Base-by-base conservation (phyloP, 2,329 filamentous ascomycete genomes). In the Cladosporium austrohemisphaericum region DNA sequence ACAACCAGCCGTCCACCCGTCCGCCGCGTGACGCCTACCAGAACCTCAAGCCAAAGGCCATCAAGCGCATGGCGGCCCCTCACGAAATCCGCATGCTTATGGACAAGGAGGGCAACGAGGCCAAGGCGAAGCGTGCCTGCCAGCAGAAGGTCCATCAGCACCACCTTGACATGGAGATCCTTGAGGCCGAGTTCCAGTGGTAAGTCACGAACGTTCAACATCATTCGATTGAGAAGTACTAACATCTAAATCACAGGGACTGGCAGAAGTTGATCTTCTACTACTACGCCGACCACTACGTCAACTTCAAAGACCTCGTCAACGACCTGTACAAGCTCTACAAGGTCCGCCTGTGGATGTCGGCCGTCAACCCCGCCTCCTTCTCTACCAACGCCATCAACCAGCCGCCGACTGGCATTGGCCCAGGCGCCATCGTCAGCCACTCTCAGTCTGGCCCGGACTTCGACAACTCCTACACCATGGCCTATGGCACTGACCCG, bases 281-380 rank as follows among this genome's bases (percentile, higher is more conserved):
- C 74, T 98, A 97, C 71, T 98, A 96, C 66, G 92, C 93, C 47
- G 91, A 96, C 64, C 84, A 89, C 0, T 98, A 98, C 67, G 95
- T 98, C 76, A 97, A 97, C 72, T 98, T 98, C 78, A 98, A 98
- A 67, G 88, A 89, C 2, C 81, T 98, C 13, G 93, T 98, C 46
- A 95, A 91, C 0, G 93, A 98, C 65, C 77, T 98, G 10, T 98
- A 97, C 79, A 97, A 97, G 71, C 92, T 97, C 55, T 98, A 97
- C 78, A 98, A 98, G 75, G 95, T 92, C 18, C 83, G 94, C 60
- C 98, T 98, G 62, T 98, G 93, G 93, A 95, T 98, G 88, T 97
- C 92, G 4, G 93, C 93, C 3, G 95, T 98, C 68, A 98, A 98
- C 66, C 93, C 93, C 6, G 93, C 92, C 4, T 96, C 92, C 0